These are phyloP conservation scores for Phaseolus lunatus DNA, from an alignment of 306 rosid genomes.

Conservation along the genomic window DNA sequence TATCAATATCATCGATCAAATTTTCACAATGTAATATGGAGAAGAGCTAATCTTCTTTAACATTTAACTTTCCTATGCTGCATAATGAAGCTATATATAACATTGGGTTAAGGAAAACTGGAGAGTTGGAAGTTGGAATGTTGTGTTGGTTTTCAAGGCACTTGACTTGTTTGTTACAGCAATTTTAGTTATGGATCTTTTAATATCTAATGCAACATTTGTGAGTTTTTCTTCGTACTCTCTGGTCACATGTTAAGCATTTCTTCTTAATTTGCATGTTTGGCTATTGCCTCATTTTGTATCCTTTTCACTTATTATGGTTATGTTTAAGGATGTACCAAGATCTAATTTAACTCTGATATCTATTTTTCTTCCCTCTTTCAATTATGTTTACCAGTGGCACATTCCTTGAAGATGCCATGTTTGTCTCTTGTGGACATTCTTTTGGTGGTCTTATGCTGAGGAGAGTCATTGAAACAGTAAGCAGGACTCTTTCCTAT, in stretches of 20 bases:
- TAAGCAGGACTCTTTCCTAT: slow-evolving; percentile 57
- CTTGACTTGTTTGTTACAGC: background rate
- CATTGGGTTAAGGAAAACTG: slow-evolving; percentile 9
- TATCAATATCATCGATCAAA: slow-evolving; percentile 25
- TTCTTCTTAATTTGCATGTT: slow-evolving; percentile 26
- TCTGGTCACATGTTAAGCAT: slow-evolving; percentile 12
- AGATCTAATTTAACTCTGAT: slow-evolving; percentile 41
- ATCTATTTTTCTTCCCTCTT: slow-evolving; percentile 25
- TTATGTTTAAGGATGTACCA: slow-evolving; percentile 24
- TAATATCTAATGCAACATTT: slow-evolving; percentile 18
- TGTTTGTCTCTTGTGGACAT: slow-evolving; percentile 96
- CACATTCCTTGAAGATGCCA: slow-evolving; percentile 92
- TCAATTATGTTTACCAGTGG: slow-evolving; percentile 60
- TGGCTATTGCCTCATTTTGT: background rate
- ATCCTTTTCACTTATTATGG: slow-evolving; percentile 1
- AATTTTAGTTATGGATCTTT: slow-evolving; percentile 4
- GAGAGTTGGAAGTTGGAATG: background rate
- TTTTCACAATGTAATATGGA: background rate
- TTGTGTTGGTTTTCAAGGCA: slow-evolving; percentile 25
- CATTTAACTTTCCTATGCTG: background rate
- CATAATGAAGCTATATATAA: slow-evolving; percentile 12
- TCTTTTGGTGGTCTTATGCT: slow-evolving; percentile 96
- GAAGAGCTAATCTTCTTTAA: slow-evolving; percentile 5
- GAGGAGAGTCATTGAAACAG: slow-evolving; percentile 91
- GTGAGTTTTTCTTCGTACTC: background rate